A percentile compares a stretch with the other conserved stretches of the same genome.
Conservation (phyloP, 176 grass and related monocot genomes). For the Bothriochloa decipiens region DNA sequence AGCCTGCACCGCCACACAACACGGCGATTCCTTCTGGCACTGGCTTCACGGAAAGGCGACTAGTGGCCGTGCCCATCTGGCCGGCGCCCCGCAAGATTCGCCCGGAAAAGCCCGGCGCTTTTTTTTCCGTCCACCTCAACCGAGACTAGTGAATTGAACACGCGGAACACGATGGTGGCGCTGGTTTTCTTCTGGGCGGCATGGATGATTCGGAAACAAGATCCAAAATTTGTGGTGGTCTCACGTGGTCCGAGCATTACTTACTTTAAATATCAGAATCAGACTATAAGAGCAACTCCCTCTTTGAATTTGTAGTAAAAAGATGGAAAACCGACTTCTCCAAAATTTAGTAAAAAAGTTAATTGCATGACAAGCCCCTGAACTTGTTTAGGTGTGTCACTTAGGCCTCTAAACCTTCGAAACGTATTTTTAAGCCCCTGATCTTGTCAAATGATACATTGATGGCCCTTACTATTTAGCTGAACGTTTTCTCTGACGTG, state of each 20-base stretch:
- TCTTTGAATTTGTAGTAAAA: neutral
- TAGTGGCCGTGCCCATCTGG: slow-evolving; percentile 31
- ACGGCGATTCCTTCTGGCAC: neutral
- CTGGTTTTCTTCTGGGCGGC: neutral
- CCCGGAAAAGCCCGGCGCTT: neutral
- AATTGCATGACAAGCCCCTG: too few relatives aligned
- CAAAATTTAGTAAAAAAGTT: neutral
- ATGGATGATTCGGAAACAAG: neutral
- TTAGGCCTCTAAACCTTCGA: too few relatives aligned
- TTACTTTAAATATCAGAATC: neutral
- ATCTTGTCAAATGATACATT: too few relatives aligned
- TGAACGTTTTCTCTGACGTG: too few relatives aligned
- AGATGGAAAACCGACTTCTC: too few relatives aligned
- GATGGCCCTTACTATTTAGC: too few relatives aligned
- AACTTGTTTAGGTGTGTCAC: too few relatives aligned
- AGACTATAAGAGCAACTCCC: neutral
- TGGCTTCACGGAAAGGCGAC: slow-evolving; percentile 15
- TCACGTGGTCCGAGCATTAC: neutral
- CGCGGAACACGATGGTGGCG: slow-evolving; percentile 18
- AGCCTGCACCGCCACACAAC: neutral
- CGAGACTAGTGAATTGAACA: neutral
- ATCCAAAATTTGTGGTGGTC: neutral
- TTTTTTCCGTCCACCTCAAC: neutral
- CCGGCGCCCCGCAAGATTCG: slow-evolving; percentile 25
- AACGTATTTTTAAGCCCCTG: too few relatives aligned